Evolutionary conservation across 148 eudicot species (phyloP).

Genomic region (Pharnaceum exiguum): DNA sequence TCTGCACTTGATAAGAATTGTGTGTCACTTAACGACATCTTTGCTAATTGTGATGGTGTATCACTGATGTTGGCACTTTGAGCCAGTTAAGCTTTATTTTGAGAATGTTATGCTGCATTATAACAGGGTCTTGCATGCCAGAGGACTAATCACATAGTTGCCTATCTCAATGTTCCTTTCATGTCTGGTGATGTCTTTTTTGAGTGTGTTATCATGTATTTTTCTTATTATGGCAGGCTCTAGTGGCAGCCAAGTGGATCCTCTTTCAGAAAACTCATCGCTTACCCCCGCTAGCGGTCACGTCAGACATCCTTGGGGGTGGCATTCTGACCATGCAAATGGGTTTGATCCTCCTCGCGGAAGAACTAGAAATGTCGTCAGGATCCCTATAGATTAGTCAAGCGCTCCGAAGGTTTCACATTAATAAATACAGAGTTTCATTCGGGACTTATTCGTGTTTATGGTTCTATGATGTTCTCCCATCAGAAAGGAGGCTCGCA

Average conservation of each 20-base stretch:
- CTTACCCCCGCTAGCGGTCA: slow-evolving; percentile 22
- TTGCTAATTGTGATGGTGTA: too few relatives aligned
- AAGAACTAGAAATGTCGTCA: slow-evolving; percentile 43
- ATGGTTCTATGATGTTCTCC: background rate
- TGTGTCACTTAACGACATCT: too few relatives aligned
- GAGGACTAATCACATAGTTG: too few relatives aligned
- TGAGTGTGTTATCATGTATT: background rate
- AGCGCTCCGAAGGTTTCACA: background rate
- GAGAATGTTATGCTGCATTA: too few relatives aligned
- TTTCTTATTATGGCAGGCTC: slow-evolving; percentile 24
- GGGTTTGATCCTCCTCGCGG: slow-evolving; percentile 19
- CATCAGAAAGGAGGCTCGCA: too few relatives aligned
- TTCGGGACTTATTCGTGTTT: background rate
- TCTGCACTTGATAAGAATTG: too few relatives aligned
- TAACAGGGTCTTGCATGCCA: too few relatives aligned
- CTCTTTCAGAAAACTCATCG: slow-evolving; percentile 7
- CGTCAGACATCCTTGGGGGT: background rate
- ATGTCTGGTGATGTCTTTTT: too few relatives aligned
- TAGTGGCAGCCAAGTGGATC: slow-evolving; percentile 12
- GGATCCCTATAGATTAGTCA: slow-evolving; percentile 50
- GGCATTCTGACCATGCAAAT: slow-evolving; percentile 9
- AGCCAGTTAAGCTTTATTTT: too few relatives aligned
- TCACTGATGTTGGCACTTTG: too few relatives aligned
- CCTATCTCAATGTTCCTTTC: too few relatives aligned
- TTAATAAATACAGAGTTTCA: background rate